A percentile compares a stretch with the other conserved stretches of the same genome.
phyloP scores from a whole-genome alignment of 768 basidiomycete species.

The Podaxis sp. region DNA sequence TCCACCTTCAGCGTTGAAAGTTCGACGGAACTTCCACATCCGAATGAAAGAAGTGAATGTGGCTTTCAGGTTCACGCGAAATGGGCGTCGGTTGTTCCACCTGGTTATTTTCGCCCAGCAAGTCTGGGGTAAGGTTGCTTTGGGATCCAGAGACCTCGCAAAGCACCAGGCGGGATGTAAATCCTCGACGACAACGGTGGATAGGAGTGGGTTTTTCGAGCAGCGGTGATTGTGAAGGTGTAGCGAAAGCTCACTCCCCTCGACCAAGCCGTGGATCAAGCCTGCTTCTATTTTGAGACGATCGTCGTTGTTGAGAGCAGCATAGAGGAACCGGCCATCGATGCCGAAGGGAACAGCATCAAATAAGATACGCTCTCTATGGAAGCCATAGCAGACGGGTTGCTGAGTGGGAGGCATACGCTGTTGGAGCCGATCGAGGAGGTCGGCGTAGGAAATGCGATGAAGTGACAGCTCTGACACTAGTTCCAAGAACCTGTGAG shows the following conservation, averaged over 20 bases:
- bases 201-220: conserved; percentile 54
- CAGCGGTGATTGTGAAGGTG: conserved; percentile 62
- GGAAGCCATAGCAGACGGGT: conserved; percentile 48
- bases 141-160: conserved; percentile 39
- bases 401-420: conserved; percentile 42
- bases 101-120: conserved; percentile 51
- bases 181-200: conserved; percentile 47
- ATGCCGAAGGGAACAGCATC: conserved; percentile 52
- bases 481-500: conserved; percentile 49
- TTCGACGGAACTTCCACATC: conserved; percentile 41
- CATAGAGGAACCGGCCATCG: conserved; percentile 46
- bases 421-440: conserved; percentile 43
- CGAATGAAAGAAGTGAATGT: conserved; percentile 44
- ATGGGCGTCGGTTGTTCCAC: conserved; percentile 56
- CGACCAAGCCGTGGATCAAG: conserved; percentile 59
- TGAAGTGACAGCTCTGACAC: conserved; percentile 49
- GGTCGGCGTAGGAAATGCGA: conserved; percentile 44
- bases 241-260: conserved; percentile 59
- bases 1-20: conserved; percentile 31
- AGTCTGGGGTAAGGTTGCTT: conserved; percentile 26
- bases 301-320: conserved; percentile 33
- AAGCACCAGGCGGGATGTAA: conserved; percentile 60
- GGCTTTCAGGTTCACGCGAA: conserved; percentile 51
- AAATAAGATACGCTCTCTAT: conserved; percentile 52
- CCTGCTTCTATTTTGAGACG: conserved; percentile 54